These are phyloP conservation scores for Arthromyces matolae DNA, from an alignment of 768 basidiomycete genomes.

Conservation along the genomic window DNA sequence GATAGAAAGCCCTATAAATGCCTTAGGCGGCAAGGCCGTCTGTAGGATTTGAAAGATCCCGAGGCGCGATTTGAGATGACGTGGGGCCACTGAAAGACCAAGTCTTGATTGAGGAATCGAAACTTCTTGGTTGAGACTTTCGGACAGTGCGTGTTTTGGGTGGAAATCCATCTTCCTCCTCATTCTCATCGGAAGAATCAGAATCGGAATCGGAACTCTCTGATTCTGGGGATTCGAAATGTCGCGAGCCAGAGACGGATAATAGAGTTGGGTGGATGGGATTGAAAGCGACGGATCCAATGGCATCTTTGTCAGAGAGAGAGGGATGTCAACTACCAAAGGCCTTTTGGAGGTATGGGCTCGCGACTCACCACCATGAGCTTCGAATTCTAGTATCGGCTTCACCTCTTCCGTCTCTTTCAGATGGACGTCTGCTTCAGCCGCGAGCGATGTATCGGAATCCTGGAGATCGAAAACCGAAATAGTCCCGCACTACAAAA, in stretches of 20 bases:
- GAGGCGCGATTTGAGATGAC: no score
- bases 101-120: slow-evolving; percentile 31
- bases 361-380: slow-evolving; percentile 50
- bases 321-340: background rate
- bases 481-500: slow-evolving; percentile 51
- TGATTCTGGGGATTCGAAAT: slow-evolving; percentile 53
- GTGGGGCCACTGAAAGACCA: slow-evolving; percentile 26
- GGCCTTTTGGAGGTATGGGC: background rate
- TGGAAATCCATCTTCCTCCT: slow-evolving; percentile 6
- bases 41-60: no score
- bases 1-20: no score
- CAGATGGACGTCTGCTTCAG: slow-evolving; percentile 2
- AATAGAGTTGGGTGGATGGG: slow-evolving; percentile 56
- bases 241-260: slow-evolving; percentile 76
- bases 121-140: slow-evolving; percentile 24
- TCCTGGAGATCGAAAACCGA: slow-evolving; percentile 52
- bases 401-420: slow-evolving; percentile 13
- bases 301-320: slow-evolving; percentile 46
- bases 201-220: no score
- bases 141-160: background rate
- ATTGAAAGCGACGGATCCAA: slow-evolving; percentile 74
- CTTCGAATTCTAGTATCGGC: slow-evolving; percentile 40
- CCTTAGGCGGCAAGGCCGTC: no score
- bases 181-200: slow-evolving; percentile 24
- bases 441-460: slow-evolving; percentile 6